phyloP scores from a whole-genome alignment of 768 basidiomycete species.

The Tulasnella sp. region DNA sequence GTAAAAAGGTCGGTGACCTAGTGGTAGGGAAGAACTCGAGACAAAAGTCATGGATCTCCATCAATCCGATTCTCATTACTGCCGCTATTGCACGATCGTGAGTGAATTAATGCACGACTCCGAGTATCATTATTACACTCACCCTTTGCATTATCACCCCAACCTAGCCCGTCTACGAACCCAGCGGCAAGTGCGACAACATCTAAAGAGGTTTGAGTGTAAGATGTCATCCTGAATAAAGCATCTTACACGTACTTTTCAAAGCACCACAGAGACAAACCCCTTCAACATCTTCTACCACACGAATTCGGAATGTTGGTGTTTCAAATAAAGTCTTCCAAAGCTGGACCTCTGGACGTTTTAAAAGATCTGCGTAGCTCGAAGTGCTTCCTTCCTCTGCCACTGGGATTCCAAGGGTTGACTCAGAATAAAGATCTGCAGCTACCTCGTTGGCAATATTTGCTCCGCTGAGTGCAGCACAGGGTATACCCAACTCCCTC shows the following conservation, averaged over 20 bases:
- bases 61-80: slow-evolving; percentile 35
- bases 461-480: slow-evolving; percentile 33
- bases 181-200: slow-evolving; percentile 36
- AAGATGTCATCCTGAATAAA: background rate
- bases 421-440: slow-evolving; percentile 31
- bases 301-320: slow-evolving; percentile 29
- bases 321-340: slow-evolving; percentile 33
- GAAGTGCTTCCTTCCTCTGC: background rate
- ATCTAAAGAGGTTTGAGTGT: slow-evolving; percentile 20
- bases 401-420: slow-evolving; percentile 30
- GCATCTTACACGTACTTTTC: slow-evolving; percentile 24
- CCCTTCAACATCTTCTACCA: slow-evolving; percentile 33
- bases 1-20: slow-evolving; percentile 31
- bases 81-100: slow-evolving; percentile 25
- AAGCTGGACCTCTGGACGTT: slow-evolving; percentile 19
- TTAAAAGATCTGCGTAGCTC: slow-evolving; percentile 8
- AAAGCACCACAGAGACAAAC: slow-evolving; percentile 34
- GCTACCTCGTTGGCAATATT: slow-evolving; percentile 38
- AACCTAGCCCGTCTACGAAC: slow-evolving; percentile 31
- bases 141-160: slow-evolving; percentile 32
- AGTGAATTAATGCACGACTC: background rate
- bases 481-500: slow-evolving; percentile 27
- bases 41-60: slow-evolving; percentile 36
- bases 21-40: slow-evolving; percentile 33
- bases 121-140: background rate